Conservation (phyloP, 2,329 filamentous ascomycete species). For the Trichoderma sp. region DNA sequence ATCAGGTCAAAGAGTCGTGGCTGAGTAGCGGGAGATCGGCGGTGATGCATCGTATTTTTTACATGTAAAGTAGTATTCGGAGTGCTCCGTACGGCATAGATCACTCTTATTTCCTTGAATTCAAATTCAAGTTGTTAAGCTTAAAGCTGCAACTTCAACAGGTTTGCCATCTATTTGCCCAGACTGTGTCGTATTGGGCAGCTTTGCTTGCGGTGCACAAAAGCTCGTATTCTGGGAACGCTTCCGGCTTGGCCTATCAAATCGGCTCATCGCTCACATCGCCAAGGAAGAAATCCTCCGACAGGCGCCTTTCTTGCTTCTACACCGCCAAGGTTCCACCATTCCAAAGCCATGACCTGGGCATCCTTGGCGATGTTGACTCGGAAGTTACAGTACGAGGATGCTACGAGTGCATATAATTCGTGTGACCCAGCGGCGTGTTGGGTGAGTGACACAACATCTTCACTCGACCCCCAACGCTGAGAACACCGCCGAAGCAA, state of each 20-base stretch:
- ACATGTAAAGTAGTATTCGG: background rate
- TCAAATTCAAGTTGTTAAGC: background rate
- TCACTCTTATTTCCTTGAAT: background rate
- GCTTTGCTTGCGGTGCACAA: background rate
- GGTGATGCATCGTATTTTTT: background rate
- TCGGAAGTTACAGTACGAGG: background rate
- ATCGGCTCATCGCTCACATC: background rate
- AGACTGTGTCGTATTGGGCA: background rate
- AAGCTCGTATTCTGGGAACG: background rate
- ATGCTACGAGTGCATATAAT: background rate
- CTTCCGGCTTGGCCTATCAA: background rate
- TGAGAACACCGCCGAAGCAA: too few species aligned
- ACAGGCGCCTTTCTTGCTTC: background rate
- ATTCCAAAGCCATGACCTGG: background rate
- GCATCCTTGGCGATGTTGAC: background rate
- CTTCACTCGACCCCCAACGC: too few species aligned
- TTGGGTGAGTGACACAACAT: too few species aligned
- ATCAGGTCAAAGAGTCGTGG: background rate
- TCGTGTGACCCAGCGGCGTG: too few species aligned
- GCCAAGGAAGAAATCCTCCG: background rate
- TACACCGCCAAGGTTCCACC: background rate
- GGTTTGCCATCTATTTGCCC: background rate
- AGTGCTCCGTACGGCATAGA: background rate
- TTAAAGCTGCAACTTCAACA: background rate
- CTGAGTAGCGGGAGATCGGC: constrained; percentile 1